Evolutionary conservation across 2,329 filamentous ascomycete genomes (phyloP), one percentile per base, ranked within the genome.

Genomic region (Colletotrichum zoysiae): DNA sequence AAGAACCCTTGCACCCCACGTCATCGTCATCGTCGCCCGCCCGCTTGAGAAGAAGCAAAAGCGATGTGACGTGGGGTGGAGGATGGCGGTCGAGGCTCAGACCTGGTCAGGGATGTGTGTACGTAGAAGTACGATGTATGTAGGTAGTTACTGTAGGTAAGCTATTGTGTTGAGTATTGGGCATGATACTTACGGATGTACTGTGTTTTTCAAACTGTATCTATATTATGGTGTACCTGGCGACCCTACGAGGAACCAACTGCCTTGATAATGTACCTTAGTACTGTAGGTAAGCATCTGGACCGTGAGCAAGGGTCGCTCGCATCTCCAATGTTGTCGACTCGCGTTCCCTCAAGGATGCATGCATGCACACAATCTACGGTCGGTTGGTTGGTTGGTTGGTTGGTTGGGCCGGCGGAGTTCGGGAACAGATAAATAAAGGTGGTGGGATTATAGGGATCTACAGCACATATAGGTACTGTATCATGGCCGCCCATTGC

Each of bases 11-110:
- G 69, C 53, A 38, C 56, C 67, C 51, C 67, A 67, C 70, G 70
- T 73, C 70, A 73, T 73, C 42, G 62, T 71, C 67, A 71, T 67
- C 26, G 48, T 40, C 23, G 62, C 50, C 60, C 23, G 62, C 50
- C 60, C 56, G 67, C 67, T 59, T 44, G 23, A 33, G 33, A 40
- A 42, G 40, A 50, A 57, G 44, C 3, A 40, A 42, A n/a, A 48
- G 30, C 30, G 30, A 55, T 26, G 56, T 51, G 56, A 51, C 26
- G 53, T 55, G 61, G 40, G 48, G 50, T 12, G 18, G 26, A 8
- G 44, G 61, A 12, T 8, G 38, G 16, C 16, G 66, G 53, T 58
- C 63, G 55, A 67, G 63, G 63, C 51, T 67, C 44, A 46, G 26
- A 38, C 26, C 20, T 18, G 23, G 53, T 20, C 61, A 69, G 46